Conservation (phyloP, 1,139 yeast genomes). For the Pichia sp. region DNA sequence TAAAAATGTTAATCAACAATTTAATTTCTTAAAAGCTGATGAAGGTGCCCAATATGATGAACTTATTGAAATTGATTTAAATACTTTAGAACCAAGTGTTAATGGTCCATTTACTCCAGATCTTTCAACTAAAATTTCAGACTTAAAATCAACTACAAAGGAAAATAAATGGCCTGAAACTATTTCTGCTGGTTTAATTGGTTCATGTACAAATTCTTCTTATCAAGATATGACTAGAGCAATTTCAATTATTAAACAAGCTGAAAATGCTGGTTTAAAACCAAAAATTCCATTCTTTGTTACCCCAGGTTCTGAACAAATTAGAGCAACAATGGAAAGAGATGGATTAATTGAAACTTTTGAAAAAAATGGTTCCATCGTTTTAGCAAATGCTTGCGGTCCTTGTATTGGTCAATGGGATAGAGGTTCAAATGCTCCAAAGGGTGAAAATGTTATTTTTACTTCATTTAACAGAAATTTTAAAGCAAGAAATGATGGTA, state of each 20-base stretch:
- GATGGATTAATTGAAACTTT: constrained; percentile 82
- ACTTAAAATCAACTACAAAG: constrained; percentile 56
- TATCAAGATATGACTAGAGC: constrained; percentile 98
- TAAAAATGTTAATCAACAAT: constrained; percentile 52
- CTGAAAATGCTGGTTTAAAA: constrained; percentile 76
- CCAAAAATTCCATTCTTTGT: constrained; percentile 90
- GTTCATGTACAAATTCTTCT: constrained; percentile 96
- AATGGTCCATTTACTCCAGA: constrained; percentile 97
- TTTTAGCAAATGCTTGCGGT: constrained; percentile 96
- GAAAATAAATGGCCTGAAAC: constrained; percentile 74
- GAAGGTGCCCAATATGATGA: constrained; percentile 78
- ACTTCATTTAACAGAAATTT: constrained; percentile 96
- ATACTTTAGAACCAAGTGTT: constrained; percentile 76
- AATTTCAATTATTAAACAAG: constrained; percentile 79
- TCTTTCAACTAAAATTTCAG: constrained; percentile 76
- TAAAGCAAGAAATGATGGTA: constrained; percentile 96
- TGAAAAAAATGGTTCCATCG: constrained; percentile 80
- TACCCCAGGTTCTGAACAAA: constrained; percentile 98
- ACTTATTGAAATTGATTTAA: constrained; percentile 70
- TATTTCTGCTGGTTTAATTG: constrained; percentile 87
- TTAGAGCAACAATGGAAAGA: constrained; percentile 93
- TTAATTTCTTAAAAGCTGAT: constrained; percentile 69
- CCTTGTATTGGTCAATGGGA: constrained; percentile 99
- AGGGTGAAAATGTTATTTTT: constrained; percentile 77
- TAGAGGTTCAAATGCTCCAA: constrained; percentile 55